Evolutionary conservation across 108 stramenopile genomes (phyloP).

Genomic region (Stephanodiscus minutulus): DNA sequence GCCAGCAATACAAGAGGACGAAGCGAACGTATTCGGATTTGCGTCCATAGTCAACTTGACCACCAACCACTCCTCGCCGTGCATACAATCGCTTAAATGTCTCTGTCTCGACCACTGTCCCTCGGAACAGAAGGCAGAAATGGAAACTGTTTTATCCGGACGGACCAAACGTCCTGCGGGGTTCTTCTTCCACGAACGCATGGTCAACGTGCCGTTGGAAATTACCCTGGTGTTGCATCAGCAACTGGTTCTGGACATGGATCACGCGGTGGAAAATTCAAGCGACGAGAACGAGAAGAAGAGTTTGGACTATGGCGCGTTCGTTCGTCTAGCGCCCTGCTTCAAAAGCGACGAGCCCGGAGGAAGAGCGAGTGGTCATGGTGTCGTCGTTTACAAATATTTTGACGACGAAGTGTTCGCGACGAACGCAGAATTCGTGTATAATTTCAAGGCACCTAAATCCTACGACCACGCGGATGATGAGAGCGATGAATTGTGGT

Average conservation of each 20-base stretch:
- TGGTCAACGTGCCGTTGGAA: constrained; percentile 86
- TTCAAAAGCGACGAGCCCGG: constrained; percentile 11
- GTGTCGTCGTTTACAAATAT: constrained; percentile 63
- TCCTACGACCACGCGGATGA: constrained; percentile 65
- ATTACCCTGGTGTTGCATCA: constrained; percentile 77
- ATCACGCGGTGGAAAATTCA: constrained; percentile 77
- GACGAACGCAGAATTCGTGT: constrained; percentile 74
- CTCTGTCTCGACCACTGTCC: constrained; percentile 70
- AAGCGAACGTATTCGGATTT: constrained; percentile 79
- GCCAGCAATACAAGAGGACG: constrained; percentile 20
- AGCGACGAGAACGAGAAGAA: constrained; percentile 66
- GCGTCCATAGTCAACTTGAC: constrained; percentile 81
- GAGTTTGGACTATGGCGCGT: constrained; percentile 80
- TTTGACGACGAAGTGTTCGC: constrained; percentile 89
- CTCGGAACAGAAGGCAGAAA: constrained; percentile 60
- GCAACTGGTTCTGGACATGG: constrained; percentile 83
- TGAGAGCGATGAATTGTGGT: constrained; percentile 26
- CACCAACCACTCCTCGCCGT: constrained; percentile 51
- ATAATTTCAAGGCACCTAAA: constrained; percentile 64
- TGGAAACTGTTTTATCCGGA: constrained; percentile 73
- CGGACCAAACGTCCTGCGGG: constrained; percentile 82
- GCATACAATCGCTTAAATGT: constrained; percentile 64
- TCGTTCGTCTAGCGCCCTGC: constrained; percentile 77
- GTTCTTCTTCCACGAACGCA: constrained; percentile 82
- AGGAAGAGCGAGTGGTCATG: constrained; percentile 8